These are phyloP conservation scores for Solanum chacoense DNA, from an alignment of 305 asterid species.

Conservation along the genomic window DNA sequence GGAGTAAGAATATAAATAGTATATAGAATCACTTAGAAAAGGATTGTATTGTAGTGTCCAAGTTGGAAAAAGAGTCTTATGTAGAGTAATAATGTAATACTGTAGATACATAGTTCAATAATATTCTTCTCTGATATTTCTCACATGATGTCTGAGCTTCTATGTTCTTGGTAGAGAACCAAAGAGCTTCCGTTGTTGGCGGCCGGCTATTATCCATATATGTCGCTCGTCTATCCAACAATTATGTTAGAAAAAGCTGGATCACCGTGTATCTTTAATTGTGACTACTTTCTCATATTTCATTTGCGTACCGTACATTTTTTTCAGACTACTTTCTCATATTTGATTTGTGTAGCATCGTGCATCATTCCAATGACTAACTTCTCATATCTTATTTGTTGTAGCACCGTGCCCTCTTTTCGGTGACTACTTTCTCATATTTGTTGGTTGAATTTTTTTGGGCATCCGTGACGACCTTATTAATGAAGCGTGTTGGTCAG, in stretches of 20 bases:
- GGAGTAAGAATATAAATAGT: not conserved
- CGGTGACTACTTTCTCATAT: not conserved
- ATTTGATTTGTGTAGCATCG: not conserved
- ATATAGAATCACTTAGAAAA: too few relatives aligned
- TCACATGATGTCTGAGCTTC: not conserved
- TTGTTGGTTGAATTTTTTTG: not conserved
- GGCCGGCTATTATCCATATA: not conserved
- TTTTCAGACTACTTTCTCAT: not conserved
- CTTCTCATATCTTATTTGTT: not conserved
- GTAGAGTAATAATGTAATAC: not conserved
- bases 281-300: not conserved
- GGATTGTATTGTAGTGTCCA: not conserved
- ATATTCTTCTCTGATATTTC: not conserved
- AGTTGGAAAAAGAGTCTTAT: not conserved
- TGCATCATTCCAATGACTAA: not conserved
- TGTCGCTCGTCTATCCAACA: not conserved
- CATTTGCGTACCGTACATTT: not conserved
- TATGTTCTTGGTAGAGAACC: not conserved
- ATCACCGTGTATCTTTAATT: not conserved
- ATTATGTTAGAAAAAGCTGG: not conserved
- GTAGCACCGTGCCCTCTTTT: not conserved
- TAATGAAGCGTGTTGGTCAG: too few relatives aligned
- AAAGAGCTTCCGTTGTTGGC: not conserved
- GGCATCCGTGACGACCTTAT: too few relatives aligned
- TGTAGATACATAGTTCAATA: not conserved